phyloP scores from a whole-genome alignment of 306 rosid species.

The Sindora glabra region DNA sequence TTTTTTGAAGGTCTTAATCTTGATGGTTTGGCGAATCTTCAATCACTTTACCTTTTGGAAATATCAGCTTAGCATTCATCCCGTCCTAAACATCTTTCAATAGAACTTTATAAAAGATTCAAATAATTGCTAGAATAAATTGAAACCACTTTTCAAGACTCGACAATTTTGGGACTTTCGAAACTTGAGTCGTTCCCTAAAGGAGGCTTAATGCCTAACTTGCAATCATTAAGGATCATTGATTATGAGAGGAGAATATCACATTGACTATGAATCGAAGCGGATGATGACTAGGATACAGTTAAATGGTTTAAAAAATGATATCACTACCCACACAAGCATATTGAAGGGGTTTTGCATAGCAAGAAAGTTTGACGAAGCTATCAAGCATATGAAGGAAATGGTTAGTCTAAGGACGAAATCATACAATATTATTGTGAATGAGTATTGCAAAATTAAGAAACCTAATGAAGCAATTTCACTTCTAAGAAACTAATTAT shows the following conservation, averaged over 20 bases:
- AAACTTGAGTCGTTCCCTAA: not conserved
- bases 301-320: conserved; percentile 40
- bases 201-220: no score
- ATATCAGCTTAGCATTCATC: not conserved
- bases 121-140: not conserved
- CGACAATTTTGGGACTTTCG: not conserved
- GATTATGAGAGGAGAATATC: not conserved
- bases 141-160: not conserved
- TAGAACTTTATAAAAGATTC: not conserved
- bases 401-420: conserved; percentile 31
- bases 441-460: conserved; percentile 32
- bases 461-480: conserved; percentile 32
- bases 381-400: conserved; percentile 25
- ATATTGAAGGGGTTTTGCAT: conserved; percentile 43
- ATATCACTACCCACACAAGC: conserved; percentile 36
- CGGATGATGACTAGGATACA: conserved; percentile 43
- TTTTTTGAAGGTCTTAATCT: not conserved
- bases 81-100: not conserved
- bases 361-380: conserved; percentile 36
- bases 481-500: conserved; percentile 36
- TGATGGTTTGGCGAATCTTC: not conserved
- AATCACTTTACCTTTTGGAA: not conserved
- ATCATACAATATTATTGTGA: conserved; percentile 32
- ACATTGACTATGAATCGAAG: conserved; percentile 26
- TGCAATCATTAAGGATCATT: not conserved